A percentile compares a stretch with the other conserved stretches of the same genome.
These are phyloP conservation scores for Protomyces inouyei DNA, from an alignment of 1,139 yeast genomes.

Conservation along the genomic window DNA sequence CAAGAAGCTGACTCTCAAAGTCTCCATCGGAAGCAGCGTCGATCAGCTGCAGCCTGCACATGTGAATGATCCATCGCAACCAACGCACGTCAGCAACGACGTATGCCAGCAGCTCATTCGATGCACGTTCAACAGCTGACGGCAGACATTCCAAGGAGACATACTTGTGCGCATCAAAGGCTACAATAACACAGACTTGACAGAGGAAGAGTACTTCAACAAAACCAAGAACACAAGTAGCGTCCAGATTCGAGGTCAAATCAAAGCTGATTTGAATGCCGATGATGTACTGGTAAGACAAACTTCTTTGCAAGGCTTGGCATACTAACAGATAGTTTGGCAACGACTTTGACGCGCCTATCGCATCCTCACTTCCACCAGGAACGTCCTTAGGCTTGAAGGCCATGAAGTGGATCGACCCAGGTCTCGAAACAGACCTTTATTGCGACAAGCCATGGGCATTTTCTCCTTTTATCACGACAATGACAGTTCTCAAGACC, in stretches of 20 bases:
- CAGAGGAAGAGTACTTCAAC: slow-evolving; percentile 17
- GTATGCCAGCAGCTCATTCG: background rate
- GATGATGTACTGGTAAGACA: slow-evolving; percentile 25
- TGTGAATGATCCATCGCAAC: slow-evolving; percentile 14
- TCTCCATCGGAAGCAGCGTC: slow-evolving; percentile 7
- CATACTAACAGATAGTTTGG: slow-evolving; percentile 40
- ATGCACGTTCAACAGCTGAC: background rate
- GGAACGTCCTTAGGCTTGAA: slow-evolving; percentile 52
- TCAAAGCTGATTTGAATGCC: slow-evolving; percentile 21
- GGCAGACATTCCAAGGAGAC: slow-evolving; percentile 14
- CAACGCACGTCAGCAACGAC: slow-evolving; percentile 19
- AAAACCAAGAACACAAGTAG: slow-evolving; percentile 25
- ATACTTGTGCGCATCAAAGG: slow-evolving; percentile 16
- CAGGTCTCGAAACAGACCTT: slow-evolving; percentile 57
- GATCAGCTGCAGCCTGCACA: slow-evolving; percentile 1
- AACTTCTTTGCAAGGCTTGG: background rate
- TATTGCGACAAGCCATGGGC: slow-evolving; percentile 56
- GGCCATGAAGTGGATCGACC: slow-evolving; percentile 51
- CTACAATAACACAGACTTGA: slow-evolving; percentile 2
- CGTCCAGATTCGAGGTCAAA: slow-evolving; percentile 22
- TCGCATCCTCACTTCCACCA: slow-evolving; percentile 58
- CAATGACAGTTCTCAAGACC: slow-evolving; percentile 25
- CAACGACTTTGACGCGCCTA: slow-evolving; percentile 61
- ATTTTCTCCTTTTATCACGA: slow-evolving; percentile 45
- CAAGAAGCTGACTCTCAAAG: background rate